phyloP scores from a whole-genome alignment of 2,329 filamentous ascomycete genomes.

The Colletotrichum echinochloae region DNA sequence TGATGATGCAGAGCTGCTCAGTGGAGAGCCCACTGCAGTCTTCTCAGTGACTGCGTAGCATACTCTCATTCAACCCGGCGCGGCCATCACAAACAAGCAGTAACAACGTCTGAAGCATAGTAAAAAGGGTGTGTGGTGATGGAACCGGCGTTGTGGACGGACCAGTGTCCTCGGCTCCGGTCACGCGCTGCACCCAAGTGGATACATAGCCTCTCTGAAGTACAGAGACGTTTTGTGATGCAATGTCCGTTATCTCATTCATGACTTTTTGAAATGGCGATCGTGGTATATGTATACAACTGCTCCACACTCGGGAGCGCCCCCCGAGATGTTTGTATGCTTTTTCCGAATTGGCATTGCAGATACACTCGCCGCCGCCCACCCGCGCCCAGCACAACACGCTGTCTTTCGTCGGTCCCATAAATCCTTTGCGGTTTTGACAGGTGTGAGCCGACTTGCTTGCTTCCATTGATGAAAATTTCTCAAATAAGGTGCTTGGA shows the following conservation, averaged over 20 bases:
- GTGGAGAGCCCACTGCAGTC: background rate
- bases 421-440: slow-evolving; percentile 16
- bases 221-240: background rate
- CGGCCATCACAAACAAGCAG: background rate
- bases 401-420: slow-evolving; percentile 16
- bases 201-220: background rate
- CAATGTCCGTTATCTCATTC: slow-evolving; percentile 39
- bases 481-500: slow-evolving; percentile 78
- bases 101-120: background rate
- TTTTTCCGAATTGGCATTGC: slow-evolving; percentile 29
- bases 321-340: slow-evolving; percentile 36
- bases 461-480: background rate
- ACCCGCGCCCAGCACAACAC: slow-evolving; percentile 3
- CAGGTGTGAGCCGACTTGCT: slow-evolving; percentile 1
- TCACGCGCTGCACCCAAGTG: background rate
- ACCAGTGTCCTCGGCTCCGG: background rate
- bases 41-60: background rate
- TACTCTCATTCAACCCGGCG: background rate
- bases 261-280: slow-evolving; percentile 38
- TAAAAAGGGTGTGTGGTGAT: no score
- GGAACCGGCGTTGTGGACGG: background rate
- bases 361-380: slow-evolving; percentile 27
- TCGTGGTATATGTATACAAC: slow-evolving; percentile 38
- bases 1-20: background rate
- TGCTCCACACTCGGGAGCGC: slow-evolving; percentile 39